Base-by-base conservation (phyloP, 2,329 filamentous ascomycete species). In the Aspergillus japonicus region DNA sequence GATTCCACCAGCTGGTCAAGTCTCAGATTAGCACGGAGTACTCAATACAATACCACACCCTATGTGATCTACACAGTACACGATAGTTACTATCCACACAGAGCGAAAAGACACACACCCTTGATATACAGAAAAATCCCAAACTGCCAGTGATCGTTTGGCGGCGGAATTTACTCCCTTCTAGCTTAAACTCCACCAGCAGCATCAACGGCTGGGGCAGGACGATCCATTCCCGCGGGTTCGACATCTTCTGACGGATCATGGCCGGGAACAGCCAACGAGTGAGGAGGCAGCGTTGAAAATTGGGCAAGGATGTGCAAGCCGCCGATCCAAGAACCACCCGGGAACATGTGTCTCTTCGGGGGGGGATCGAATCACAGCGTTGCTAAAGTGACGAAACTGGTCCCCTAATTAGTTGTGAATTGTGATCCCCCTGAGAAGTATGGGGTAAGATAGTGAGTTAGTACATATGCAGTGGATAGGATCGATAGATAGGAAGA, bases 201-300 rank as follows among this genome's bases (percentile, higher is more conserved):
- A 52, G 53, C 48, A 49, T 55, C 53, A 59, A 61, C 60, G 55
- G 66, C 63, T 63, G 64, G 62, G 56, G 59, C 52, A 64, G 62
- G 68, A 62, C 58, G 70, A 73, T 70, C 70, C 67, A 70, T 71
- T 69, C 62, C 64, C 61, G 61, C 63, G 64, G 62, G 57, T 67
- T 68, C 64, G 50, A 64, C 62, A 48, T 58, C 60, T 67, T 66
- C 67, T 68, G 68, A 67, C 59, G 63, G 65, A 64, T 62, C 60
- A 60, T 65, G 61, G 53, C 56, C 54, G 60, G 54, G 54, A 56
- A 53, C 56, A 47, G 42, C 55, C 26, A 57, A 33, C 61, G 50
- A 60, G 48, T 57, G 59, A 65, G 49, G 42, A 59, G 42, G 42
- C 59, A 62, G 65, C 57, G 64, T 67, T 7, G 16, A 69, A 68